These are phyloP conservation scores for Ceratocystis eucalypticola DNA, from an alignment of 2,329 filamentous ascomycete genomes.

Conservation along the genomic window DNA sequence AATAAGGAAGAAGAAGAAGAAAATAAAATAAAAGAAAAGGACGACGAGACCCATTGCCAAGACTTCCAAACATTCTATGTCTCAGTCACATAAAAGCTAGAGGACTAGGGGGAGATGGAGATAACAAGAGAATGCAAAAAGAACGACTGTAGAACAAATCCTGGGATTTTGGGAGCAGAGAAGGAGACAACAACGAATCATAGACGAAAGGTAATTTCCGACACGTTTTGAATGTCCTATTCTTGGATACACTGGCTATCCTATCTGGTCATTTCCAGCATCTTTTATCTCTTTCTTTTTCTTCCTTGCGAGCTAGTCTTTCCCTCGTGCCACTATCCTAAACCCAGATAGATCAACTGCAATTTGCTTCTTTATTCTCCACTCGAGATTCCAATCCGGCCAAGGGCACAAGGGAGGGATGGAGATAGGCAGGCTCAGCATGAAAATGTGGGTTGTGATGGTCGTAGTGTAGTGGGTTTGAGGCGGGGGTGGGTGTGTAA, in stretches of 20 bases:
- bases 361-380: slow-evolving; percentile 1
- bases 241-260: neutral
- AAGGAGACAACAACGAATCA: slow-evolving; percentile 1
- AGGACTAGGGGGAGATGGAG: neutral
- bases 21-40: neutral
- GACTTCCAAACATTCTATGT: slow-evolving; percentile 7
- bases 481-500: neutral
- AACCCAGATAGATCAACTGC: neutral
- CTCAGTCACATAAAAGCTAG: neutral
- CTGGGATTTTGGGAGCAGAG: neutral
- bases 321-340: neutral
- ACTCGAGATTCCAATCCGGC: neutral
- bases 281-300: neutral
- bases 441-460: neutral
- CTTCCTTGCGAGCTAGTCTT: neutral
- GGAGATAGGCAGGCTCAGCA: neutral
- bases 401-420: neutral
- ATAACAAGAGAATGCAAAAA: slow-evolving; percentile 6
- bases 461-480: neutral
- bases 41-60: neutral
- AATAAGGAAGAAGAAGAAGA: neutral
- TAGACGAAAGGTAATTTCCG: slow-evolving; percentile 2
- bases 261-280: neutral
- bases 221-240: slow-evolving; percentile 7
- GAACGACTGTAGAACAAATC: slow-evolving; percentile 3